Conservation (phyloP, 306 rosid species). For the Quercus mongolica region DNA sequence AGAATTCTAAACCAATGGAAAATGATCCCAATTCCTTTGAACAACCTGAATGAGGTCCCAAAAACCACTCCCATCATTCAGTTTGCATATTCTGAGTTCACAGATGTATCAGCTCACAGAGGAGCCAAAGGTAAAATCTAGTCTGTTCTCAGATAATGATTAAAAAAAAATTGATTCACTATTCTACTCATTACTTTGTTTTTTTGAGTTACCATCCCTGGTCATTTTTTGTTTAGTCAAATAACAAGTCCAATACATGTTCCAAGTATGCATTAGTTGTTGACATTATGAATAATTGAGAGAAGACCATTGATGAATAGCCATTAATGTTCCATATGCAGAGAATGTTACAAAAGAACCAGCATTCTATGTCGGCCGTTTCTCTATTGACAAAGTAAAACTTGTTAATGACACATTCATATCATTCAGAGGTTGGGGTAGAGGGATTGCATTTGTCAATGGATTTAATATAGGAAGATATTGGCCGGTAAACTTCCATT, state of each 20-base stretch:
- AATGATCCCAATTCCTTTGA: constrained; percentile 62
- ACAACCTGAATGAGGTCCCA: constrained; percentile 62
- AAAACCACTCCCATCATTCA: constrained; percentile 37
- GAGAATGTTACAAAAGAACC: constrained; percentile 61
- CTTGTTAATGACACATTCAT: constrained; percentile 66
- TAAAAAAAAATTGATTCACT: background rate
- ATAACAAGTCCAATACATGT: background rate
- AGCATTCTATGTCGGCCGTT: constrained; percentile 66
- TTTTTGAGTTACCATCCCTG: background rate
- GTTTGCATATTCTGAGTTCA: constrained; percentile 37
- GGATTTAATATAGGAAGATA: constrained; percentile 83
- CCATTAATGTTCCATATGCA: constrained; percentile 30
- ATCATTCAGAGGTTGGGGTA: constrained; percentile 75
- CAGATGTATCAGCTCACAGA: constrained; percentile 29
- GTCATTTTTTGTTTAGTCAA: background rate
- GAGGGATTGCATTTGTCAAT: constrained; percentile 78
- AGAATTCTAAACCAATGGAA: constrained; percentile 55
- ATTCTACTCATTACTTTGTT: background rate
- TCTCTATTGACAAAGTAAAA: constrained; percentile 51
- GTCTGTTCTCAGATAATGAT: constrained; percentile 32
- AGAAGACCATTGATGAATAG: background rate
- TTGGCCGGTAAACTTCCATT: constrained; percentile 74
- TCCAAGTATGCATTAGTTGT: constrained; percentile 3
- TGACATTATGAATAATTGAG: constrained; percentile 4
- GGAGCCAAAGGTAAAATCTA: constrained; percentile 37